A percentile compares a stretch with the other conserved stretches of the same genome.
These are phyloP conservation scores for Grosmannia huntii DNA, from an alignment of 2,329 filamentous ascomycete species.

Conservation along the genomic window DNA sequence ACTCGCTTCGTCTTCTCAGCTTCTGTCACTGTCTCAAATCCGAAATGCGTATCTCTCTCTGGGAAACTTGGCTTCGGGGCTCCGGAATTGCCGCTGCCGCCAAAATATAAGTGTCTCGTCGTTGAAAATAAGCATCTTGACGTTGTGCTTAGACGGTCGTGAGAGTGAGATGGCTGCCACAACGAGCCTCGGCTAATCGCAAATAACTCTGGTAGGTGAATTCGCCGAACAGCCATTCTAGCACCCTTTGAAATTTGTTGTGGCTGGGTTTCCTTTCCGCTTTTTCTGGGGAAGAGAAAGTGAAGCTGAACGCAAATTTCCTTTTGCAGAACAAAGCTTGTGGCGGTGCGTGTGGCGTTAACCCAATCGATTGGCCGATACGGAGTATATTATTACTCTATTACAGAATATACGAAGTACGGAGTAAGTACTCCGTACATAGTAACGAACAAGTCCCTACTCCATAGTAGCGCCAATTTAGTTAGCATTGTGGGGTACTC, in stretches of 20 bases:
- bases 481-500: too few species aligned
- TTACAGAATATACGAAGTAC: too few species aligned
- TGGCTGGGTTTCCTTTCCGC: too few species aligned
- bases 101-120: not conserved
- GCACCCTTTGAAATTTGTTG: too few species aligned
- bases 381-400: too few species aligned
- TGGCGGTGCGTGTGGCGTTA: conserved; percentile 2
- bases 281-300: not conserved
- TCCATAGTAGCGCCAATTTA: too few species aligned
- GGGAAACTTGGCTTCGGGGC: too few species aligned
- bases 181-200: too few species aligned
- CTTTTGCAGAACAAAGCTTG: not conserved
- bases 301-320: too few species aligned
- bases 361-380: not conserved
- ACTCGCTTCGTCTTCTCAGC: conserved; percentile 61
- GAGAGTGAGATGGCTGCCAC: not conserved
- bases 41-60: conserved; percentile 62
- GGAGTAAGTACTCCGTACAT: too few species aligned
- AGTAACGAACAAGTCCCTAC: too few species aligned
- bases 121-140: not conserved
- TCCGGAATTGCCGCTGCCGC: too few species aligned
- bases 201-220: not conserved
- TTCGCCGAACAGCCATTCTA: not conserved
- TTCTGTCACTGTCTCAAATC: conserved; percentile 75
- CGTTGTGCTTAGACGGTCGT: not conserved